These are phyloP conservation scores for Aspergillus udagawae DNA, from an alignment of 2,329 filamentous ascomycete genomes.

Conservation along the genomic window DNA sequence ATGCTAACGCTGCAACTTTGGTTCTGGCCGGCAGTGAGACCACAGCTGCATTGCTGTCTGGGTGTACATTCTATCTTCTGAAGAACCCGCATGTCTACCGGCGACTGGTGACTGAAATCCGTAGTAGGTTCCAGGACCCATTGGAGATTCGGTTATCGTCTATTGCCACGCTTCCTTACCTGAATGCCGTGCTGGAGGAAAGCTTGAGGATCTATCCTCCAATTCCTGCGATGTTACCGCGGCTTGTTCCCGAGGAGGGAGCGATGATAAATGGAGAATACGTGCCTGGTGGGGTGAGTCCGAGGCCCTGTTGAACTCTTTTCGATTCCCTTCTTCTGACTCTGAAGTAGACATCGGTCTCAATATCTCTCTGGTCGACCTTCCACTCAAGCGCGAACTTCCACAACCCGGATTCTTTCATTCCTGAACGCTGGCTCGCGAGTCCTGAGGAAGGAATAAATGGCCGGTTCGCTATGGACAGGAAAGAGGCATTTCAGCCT, in stretches of 20 bases:
- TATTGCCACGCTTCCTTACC: conserved; percentile 16
- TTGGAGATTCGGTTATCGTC: conserved; percentile 15
- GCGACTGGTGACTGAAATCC: conserved; percentile 15
- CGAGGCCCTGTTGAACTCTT: too few species aligned
- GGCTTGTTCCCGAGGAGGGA: conserved; percentile 25
- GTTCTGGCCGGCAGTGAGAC: conserved; percentile 46
- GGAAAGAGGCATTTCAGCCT: conserved; percentile 27
- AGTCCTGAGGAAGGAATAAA: background rate
- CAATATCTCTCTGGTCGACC: conserved; percentile 4
- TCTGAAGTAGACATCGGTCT: background rate
- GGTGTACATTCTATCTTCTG: conserved; percentile 34
- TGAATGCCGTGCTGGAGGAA: conserved; percentile 25
- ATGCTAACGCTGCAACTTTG: conserved; percentile 33
- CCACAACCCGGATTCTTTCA: conserved; percentile 18
- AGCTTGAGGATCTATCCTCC: conserved; percentile 26
- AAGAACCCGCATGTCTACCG: conserved; percentile 16
- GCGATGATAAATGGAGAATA: conserved; percentile 22
- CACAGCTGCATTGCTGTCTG: conserved; percentile 39
- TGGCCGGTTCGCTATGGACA: conserved; percentile 26
- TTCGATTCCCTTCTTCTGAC: background rate
- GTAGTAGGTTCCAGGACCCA: conserved; percentile 12
- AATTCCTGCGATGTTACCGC: conserved; percentile 27
- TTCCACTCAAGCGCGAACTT: conserved; percentile 13
- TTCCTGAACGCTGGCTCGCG: conserved; percentile 30
- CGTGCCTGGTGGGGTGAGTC: conserved; percentile 23